Conservation (phyloP, 768 basidiomycete genomes). For the Tylopilus sp. region DNA sequence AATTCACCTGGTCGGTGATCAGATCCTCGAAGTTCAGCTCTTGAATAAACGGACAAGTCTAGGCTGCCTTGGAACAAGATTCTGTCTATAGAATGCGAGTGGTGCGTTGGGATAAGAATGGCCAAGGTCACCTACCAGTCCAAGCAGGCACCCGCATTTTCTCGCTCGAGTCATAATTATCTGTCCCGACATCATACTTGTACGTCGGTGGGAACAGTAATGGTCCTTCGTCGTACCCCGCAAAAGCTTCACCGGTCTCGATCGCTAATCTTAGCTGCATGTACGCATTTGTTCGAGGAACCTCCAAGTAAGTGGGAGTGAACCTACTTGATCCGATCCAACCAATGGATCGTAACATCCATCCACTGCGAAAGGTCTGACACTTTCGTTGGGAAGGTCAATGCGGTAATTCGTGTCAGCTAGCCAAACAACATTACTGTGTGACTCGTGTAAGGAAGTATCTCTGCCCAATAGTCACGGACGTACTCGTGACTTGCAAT, state of each 20-base stretch:
- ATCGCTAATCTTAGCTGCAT: slow-evolving; percentile 70
- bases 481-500: slow-evolving; percentile 89
- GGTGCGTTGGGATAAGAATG: background rate
- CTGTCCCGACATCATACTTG: slow-evolving; percentile 80
- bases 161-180: slow-evolving; percentile 92
- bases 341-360: slow-evolving; percentile 73
- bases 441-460: slow-evolving; percentile 3
- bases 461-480: background rate
- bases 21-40: slow-evolving; percentile 85
- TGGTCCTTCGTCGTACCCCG: slow-evolving; percentile 85
- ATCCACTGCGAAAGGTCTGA: slow-evolving; percentile 57
- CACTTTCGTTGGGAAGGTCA: slow-evolving; percentile 78
- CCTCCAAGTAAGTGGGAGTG: background rate
- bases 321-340: slow-evolving; percentile 78
- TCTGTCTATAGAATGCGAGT: slow-evolving; percentile 65
- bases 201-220: slow-evolving; percentile 94
- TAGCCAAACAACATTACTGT: slow-evolving; percentile 88
- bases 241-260: slow-evolving; percentile 69
- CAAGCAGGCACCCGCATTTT: slow-evolving; percentile 96
- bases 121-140: slow-evolving; percentile 65
- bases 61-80: slow-evolving; percentile 81
- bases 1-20: slow-evolving; percentile 87
- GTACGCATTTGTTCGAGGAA: background rate
- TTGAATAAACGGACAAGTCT: slow-evolving; percentile 73
- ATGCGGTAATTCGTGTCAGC: slow-evolving; percentile 97